These are phyloP conservation scores for Pseudonitzschia multistriata DNA, from an alignment of 108 stramenopile species.

Conservation along the genomic window DNA sequence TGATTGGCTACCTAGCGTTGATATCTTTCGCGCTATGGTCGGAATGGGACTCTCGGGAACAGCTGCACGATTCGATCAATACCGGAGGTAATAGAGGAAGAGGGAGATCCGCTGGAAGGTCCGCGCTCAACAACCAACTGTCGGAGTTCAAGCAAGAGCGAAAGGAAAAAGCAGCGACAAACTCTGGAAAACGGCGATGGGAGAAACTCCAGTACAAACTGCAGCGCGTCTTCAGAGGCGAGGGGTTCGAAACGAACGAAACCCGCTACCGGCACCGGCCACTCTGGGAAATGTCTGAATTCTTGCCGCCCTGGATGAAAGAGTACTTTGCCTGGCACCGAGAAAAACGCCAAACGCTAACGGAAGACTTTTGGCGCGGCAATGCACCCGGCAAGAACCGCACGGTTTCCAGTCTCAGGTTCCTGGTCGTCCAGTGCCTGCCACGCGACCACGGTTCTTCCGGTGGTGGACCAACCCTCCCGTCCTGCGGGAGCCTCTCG, in stretches of 20 bases:
- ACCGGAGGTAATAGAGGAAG: too few species aligned
- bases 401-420: neutral
- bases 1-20: too few species aligned
- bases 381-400: neutral
- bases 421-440: slow-evolving; percentile 40
- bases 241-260: neutral
- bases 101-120: too few species aligned
- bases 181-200: too few species aligned
- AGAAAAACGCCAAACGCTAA: slow-evolving; percentile 14
- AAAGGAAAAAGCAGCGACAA: too few species aligned
- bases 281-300: slow-evolving; percentile 36
- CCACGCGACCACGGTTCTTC: too few species aligned
- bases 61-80: too few species aligned
- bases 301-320: slow-evolving; percentile 51
- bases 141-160: too few species aligned
- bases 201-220: neutral
- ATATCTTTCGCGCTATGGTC: too few species aligned
- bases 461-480: neutral
- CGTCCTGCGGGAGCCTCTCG: slow-evolving; percentile 39
- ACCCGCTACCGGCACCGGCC: neutral
- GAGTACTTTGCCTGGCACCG: slow-evolving; percentile 49
- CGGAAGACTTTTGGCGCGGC: slow-evolving; percentile 4
- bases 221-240: neutral
- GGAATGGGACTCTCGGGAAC: too few species aligned
- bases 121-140: too few species aligned